Evolutionary conservation across 176 grass and related monocot genomes (phyloP), one percentile per base, ranked within the genome.

Genomic region (Canna indica): DNA sequence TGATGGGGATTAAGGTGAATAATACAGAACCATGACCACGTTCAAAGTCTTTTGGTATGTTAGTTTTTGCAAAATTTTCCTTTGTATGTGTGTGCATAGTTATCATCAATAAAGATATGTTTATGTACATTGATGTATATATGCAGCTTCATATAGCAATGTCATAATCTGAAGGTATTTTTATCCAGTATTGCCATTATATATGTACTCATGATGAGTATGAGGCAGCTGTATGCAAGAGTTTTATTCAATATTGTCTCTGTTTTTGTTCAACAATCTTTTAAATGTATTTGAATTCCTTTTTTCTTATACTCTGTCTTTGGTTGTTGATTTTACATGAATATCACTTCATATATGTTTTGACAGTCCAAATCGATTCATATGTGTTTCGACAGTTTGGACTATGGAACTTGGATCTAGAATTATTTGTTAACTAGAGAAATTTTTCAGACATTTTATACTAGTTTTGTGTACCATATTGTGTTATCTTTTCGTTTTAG

Each of bases 1-100:
- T 99, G 64, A 86, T 99, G 61, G 86, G 93, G 86, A 99, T 93
- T 73, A 93, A 86, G 82, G 73, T 85, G 42, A 83, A 67, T 64
- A 62, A 60, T 78, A 36, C 70, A 16, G 77, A 78, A 47, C 31
- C 73, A 22, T 90, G 81, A 87, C 16, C 8, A 16, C 9, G 18
- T 42, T 27, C 14, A 15, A 39, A 20, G 50, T 52, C 29, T 54
- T 31, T 46, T 54, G 69, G 68, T 71, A 71, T 71, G 68, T 15
- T 32, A 31, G 42, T 1, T 32, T 27, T 35, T 12, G n/a, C 31
- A 41, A 27, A 36, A 14, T 59, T 38, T 41, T 54, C 68, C 27
- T n/a, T n/a, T n/a, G n/a, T n/a, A n/a, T 73, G 54, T 59, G 31
- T 59, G 71, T 59, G 13, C 35, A 44, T 44, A 27, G 29, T 24